Base-by-base conservation (phyloP, 2,329 filamentous ascomycete species). In the Fusarium nanum region DNA sequence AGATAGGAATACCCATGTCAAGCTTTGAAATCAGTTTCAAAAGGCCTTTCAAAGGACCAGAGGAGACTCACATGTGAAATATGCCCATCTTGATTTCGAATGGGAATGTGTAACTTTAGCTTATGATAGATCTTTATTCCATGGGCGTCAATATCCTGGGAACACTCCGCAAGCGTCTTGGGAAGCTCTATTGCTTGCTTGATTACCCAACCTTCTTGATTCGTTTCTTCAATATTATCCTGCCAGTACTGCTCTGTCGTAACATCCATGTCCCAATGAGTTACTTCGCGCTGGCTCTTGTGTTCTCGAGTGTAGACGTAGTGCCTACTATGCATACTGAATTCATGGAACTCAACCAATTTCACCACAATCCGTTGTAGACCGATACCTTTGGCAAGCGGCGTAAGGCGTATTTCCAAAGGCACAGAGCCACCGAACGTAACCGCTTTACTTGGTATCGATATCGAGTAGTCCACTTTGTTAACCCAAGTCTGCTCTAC, bases 401-500 rank as follows among this genome's bases (percentile, higher is more conserved):
- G 94, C 1, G 94, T 92, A 65, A 98, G 89, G 60, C 92, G 89
- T 82, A 97, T 94, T 70, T 97, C 90, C 44, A 97, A 85, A 3
- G 89, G 89, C 41, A 98, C 89, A n/a, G 87, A 87, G 13, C 93
- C 95, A 40, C 96, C 96, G 74, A 98, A 97, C 9, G 97, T 91
- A 53, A 97, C 91, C 3, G 95, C 95, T 81, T 97, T 98, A 75
- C 93, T 94, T 1, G 95, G 95, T 16, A 97, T 92, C 50, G 92
- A 90, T 62, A 99, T 93, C 34, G 93, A 94, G 81, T 98, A 98
- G 78, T 97, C 93, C 73, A 98, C 88, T 83, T 99, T 99, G 82
- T 97, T 94, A 4, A 93, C 91, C 96, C 96, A 99, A 64, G 97
- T 92, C 76, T 98, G 97, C 79, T 98, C 94, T 69, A 98, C 93